These are phyloP conservation scores for Parietichytrium sp. DNA, from an alignment of 108 stramenopile species.

Conservation along the genomic window DNA sequence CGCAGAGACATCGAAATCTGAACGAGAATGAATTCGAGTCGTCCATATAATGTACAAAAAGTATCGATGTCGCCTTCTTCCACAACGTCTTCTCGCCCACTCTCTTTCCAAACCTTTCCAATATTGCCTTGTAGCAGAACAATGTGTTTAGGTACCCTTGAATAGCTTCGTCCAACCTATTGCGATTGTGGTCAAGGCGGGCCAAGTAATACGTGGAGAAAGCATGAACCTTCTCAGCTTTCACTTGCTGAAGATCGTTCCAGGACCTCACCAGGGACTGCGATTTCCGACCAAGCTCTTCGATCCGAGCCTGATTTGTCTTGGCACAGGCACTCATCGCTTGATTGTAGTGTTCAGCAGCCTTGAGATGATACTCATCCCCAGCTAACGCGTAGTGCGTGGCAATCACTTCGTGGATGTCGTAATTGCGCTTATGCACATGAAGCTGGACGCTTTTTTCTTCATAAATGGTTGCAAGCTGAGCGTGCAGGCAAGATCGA, in stretches of 20 bases:
- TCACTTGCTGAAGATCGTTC: not conserved
- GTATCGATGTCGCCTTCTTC: too few species aligned
- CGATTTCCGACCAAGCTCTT: not conserved
- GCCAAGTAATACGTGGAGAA: constrained; percentile 34
- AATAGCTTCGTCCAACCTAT: too few species aligned
- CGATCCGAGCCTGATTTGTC: not conserved
- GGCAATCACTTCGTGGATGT: not conserved
- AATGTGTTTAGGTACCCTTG: too few species aligned
- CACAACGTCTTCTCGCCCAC: too few species aligned
- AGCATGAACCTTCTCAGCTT: not conserved
- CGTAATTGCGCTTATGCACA: too few species aligned
- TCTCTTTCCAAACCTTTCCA: too few species aligned
- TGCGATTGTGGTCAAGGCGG: too few species aligned
- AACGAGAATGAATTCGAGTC: too few species aligned
- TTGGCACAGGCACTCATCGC: not conserved
- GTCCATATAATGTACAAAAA: too few species aligned
- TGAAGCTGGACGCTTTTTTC: too few species aligned
- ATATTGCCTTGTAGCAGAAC: too few species aligned
- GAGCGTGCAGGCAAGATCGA: not conserved
- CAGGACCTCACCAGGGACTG: not conserved
- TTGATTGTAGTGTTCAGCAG: not conserved
- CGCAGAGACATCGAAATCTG: too few species aligned
- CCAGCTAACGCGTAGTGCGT: constrained; percentile 30
- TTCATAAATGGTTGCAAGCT: not conserved
- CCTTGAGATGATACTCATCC: constrained; percentile 26